Evolutionary conservation across 805 yeast species (phyloP).

Genomic region (Saturnispora ahearnii): DNA sequence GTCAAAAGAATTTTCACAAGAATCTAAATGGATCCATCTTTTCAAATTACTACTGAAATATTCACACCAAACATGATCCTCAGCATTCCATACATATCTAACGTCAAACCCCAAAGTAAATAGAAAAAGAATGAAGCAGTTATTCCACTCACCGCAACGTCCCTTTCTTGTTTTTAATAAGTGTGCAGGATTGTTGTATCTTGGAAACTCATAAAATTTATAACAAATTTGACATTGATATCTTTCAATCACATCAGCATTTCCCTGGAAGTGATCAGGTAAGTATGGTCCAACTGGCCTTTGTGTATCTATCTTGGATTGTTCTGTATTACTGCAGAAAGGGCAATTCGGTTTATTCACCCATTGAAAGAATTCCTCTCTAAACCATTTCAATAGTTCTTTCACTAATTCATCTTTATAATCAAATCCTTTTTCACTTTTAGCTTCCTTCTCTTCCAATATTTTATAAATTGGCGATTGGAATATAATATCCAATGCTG

Average conservation of each 20-base stretch:
- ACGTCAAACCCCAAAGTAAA: slow-evolving; percentile 56
- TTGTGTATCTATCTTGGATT: slow-evolving; percentile 29
- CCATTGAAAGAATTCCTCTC: slow-evolving; percentile 77
- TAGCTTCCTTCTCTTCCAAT: slow-evolving; percentile 24
- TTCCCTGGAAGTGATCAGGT: slow-evolving; percentile 37
- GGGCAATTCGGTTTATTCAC: slow-evolving; percentile 60
- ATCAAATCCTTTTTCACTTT: slow-evolving; percentile 23
- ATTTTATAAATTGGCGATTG: slow-evolving; percentile 52
- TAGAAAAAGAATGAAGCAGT: slow-evolving; percentile 64
- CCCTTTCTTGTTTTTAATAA: slow-evolving; percentile 59
- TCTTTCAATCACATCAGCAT: slow-evolving; percentile 52
- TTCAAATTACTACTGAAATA: slow-evolving; percentile 51
- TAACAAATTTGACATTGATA: slow-evolving; percentile 53
- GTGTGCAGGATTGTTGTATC: slow-evolving; percentile 61
- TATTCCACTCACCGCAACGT: slow-evolving; percentile 95
- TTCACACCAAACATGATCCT: slow-evolving; percentile 97
- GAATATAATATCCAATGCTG: slow-evolving; percentile 56
- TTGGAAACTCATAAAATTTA: slow-evolving; percentile 49
- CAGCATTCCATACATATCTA: slow-evolving; percentile 78
- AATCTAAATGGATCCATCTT: slow-evolving; percentile 83
- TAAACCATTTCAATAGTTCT: slow-evolving; percentile 60
- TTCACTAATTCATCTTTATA: slow-evolving; percentile 50
- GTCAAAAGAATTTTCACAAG: slow-evolving; percentile 82
- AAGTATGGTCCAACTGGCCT: slow-evolving; percentile 30
- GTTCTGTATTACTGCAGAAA: slow-evolving; percentile 36